Evolutionary conservation across 129 eudicot genomes (phyloP).

Genomic region (Helianthus tuberosus): DNA sequence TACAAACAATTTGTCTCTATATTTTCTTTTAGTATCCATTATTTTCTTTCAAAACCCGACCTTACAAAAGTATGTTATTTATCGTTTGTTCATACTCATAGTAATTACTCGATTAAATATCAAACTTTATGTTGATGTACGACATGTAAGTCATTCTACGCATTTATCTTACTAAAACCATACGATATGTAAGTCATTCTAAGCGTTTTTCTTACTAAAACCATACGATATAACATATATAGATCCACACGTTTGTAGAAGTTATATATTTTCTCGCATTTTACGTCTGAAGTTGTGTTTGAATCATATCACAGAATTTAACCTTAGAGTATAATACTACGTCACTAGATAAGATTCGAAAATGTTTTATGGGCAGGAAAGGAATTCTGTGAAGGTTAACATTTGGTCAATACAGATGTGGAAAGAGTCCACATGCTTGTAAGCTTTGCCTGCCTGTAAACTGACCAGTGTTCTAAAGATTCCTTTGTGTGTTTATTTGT

Average conservation of each 20-base stretch:
- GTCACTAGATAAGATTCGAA: constrained; percentile 3
- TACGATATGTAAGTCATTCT: neutral
- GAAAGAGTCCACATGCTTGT: constrained; percentile 41
- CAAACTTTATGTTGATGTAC: too few relatives aligned
- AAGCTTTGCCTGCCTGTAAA: constrained; percentile 39
- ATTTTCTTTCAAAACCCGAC: neutral
- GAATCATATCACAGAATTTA: neutral
- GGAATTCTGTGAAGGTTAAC: constrained; percentile 23
- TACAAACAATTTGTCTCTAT: neutral
- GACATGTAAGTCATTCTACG: neutral
- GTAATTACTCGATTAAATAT: too few relatives aligned
- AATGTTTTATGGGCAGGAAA: constrained; percentile 14
- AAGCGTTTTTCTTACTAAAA: neutral
- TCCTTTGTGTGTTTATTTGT: constrained; percentile 38
- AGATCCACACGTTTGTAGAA: too few relatives aligned
- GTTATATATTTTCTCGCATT: too few relatives aligned
- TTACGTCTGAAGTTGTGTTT: too few relatives aligned
- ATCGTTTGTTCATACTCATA: too few relatives aligned
- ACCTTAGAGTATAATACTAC: neutral
- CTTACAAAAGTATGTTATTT: neutral
- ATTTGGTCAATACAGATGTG: constrained; percentile 11
- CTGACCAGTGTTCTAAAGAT: constrained; percentile 44
- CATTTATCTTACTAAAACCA: neutral
- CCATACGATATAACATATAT: too few relatives aligned
- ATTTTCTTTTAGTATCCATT: neutral